Evolutionary conservation across 2,329 filamentous ascomycete genomes (phyloP), one percentile per base, ranked within the genome.

Genomic region (Fusarium gaditjirri): DNA sequence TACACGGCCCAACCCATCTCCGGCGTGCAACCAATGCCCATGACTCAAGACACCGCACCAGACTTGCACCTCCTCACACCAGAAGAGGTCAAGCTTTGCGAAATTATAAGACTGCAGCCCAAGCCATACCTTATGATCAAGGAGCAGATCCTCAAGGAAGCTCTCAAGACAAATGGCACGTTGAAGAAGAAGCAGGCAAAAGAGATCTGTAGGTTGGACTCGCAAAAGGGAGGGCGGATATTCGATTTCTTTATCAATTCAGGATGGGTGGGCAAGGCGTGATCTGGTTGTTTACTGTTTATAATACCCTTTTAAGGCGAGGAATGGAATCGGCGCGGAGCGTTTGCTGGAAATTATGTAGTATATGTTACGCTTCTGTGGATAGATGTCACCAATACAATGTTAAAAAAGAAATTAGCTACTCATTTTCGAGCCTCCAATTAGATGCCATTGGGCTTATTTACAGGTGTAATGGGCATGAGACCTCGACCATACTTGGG

Each of bases 91-190:
- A 94, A 97, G 77, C 84, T 99, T 1, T 99, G 96, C 83, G 93
- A 93, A 75, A 88, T 92, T 43, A 88, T 97, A 19, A 90, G 94
- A 44, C 84, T 99, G 57, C 93, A 96, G 81, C 96, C 96, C 2
- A 99, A 99, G 84, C 94, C 96, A 3, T 99, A 98, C 80, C 83
- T 98, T 9, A 94, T 94, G 78, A 94, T 98, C 82, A 99, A 99
- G 82, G 94, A 98, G 80, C 91, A 93, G 68, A 86, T 98, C n/a
- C 83, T 98, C 57, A 93, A 94, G 76, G 95, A 98, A 80, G 94
- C 95, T 1, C 89, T 97, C 80, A 96, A 95, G 83, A 91, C 91
- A 65, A 95, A 96, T 65, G 96, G 96, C 2, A 89, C 87, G 17
- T 83, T 99, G 12, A 98, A 97, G 86, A 97, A 96, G 87, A 98